Conservation (phyloP, 495 filamentous ascomycete genomes). For the Trichoderma gamsii region DNA sequence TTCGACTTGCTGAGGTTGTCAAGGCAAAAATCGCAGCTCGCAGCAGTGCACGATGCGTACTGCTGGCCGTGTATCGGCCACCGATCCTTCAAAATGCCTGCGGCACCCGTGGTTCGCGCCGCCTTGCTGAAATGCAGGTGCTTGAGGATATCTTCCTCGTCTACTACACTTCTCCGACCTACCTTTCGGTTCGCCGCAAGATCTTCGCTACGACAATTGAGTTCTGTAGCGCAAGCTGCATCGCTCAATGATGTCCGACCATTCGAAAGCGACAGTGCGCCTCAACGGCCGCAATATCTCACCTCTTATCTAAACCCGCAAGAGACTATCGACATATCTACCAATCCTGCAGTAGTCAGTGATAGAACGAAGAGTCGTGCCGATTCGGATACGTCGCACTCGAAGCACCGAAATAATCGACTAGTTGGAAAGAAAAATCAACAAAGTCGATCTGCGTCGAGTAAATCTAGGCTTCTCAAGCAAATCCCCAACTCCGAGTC, state of each 20-base stretch:
- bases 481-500: not conserved
- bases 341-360: not conserved
- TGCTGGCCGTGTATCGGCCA: slow-evolving; percentile 4
- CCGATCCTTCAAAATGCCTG: not conserved
- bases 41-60: not conserved
- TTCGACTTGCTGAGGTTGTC: not conserved
- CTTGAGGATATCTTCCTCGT: not conserved
- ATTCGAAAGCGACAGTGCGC: not conserved
- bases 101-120: not conserved
- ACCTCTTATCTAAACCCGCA: not conserved
- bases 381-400: not conserved
- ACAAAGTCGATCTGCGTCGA: not conserved
- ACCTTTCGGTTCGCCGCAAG: not conserved
- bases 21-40: not conserved
- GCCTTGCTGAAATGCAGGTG: not conserved
- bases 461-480: not conserved
- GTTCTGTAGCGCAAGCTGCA: not conserved
- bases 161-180: not conserved
- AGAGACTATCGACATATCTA: not conserved
- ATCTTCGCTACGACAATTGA: not conserved
- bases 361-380: not conserved
- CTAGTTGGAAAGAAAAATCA: not conserved
- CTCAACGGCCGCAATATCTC: not conserved
- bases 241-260: not conserved
- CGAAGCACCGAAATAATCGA: not conserved